Conservation (phyloP, 371 early-diverging fungal genomes). For the Capniomyces stellatus region DNA sequence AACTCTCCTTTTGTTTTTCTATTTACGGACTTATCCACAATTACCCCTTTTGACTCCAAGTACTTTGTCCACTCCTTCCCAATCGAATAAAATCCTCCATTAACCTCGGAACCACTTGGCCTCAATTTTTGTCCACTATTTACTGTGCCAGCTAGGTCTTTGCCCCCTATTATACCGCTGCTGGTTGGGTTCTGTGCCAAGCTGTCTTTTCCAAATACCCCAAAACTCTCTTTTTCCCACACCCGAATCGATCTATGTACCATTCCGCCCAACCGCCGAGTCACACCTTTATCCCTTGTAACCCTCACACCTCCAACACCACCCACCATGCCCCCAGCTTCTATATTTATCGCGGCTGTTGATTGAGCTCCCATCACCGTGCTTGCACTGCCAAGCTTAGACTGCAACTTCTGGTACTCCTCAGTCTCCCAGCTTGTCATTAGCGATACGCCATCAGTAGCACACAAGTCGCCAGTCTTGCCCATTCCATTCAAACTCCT, state of each 20-base stretch:
- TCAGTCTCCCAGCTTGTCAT: too few relatives aligned
- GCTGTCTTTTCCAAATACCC: conserved; percentile 1
- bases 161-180: not conserved
- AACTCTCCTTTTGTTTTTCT: too few relatives aligned
- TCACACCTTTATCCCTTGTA: not conserved
- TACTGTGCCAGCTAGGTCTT: not conserved
- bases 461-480: not conserved
- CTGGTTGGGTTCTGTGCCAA: not conserved
- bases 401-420: not conserved
- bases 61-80: not conserved
- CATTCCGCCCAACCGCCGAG: not conserved
- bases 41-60: not conserved
- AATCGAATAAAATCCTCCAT: not conserved
- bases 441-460: not conserved
- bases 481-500: not conserved
- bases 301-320: not conserved
- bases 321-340: too few relatives aligned
- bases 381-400: not conserved
- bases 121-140: not conserved
- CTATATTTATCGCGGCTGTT: not conserved
- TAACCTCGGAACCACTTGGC: not conserved
- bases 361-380: not conserved
- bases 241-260: not conserved
- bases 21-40: too few relatives aligned
- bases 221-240: not conserved